Conservation (phyloP, 306 rosid genomes). For the Mimosa bimucronata region DNA sequence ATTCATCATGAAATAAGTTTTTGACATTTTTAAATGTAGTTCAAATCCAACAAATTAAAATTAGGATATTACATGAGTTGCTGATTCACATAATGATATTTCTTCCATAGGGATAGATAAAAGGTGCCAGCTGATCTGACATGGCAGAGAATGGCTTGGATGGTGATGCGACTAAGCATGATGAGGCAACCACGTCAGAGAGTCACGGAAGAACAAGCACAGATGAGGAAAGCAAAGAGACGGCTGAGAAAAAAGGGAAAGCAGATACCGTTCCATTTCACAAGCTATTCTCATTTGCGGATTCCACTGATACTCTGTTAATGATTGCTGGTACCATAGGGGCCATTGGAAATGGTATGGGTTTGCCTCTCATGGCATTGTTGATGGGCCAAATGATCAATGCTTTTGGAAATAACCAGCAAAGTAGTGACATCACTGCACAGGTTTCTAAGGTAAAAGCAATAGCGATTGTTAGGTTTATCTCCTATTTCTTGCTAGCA, state of each 20-base stretch:
- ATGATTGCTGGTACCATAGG: conserved; percentile 50
- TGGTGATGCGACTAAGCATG: conserved; percentile 21
- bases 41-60: too few species aligned
- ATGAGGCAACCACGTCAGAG: conserved; percentile 34
- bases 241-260: conserved; percentile 41
- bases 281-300: conserved; percentile 74
- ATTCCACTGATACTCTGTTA: conserved; percentile 49
- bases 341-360: conserved; percentile 48
- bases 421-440: neutral
- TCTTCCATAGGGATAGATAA: conserved; percentile 30
- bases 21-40: too few species aligned
- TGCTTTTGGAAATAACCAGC: conserved; percentile 40
- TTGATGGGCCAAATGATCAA: conserved; percentile 43
- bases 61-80: too few species aligned
- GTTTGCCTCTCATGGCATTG: conserved; percentile 47
- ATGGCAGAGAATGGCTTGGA: conserved; percentile 52
- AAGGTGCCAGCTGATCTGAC: conserved; percentile 4
- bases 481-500: neutral
- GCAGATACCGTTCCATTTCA: conserved; percentile 50
- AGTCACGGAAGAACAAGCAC: conserved; percentile 27
- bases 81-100: neutral
- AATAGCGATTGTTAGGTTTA: neutral
- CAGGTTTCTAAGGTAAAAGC: conserved; percentile 48
- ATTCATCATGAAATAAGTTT: too few species aligned
- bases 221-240: conserved; percentile 26